Evolutionary conservation across 345 rosid genomes (phyloP).

Genomic region (Luvunga scandens): DNA sequence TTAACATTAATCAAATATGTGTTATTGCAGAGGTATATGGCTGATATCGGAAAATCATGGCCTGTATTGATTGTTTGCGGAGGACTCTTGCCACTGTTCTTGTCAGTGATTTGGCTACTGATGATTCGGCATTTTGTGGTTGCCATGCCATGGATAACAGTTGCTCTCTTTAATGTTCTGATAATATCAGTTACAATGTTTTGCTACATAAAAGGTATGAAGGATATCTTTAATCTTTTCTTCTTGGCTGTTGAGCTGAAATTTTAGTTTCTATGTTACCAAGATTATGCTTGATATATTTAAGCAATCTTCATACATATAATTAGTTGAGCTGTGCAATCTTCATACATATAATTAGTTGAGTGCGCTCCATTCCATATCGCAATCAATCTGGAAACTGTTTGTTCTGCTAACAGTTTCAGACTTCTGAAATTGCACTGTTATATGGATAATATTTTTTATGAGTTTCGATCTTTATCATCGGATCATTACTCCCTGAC

Average conservation of each 20-base stretch:
- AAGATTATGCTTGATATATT: not conserved
- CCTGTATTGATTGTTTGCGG: constrained; percentile 92
- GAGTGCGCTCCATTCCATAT: not conserved
- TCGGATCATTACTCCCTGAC: not conserved
- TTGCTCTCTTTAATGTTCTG: constrained; percentile 76
- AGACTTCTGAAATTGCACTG: not conserved
- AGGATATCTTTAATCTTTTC: not conserved
- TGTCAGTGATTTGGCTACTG: constrained; percentile 89
- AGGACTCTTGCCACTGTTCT: constrained; percentile 80
- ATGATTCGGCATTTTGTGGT: constrained; percentile 89
- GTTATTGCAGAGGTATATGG: constrained; percentile 79
- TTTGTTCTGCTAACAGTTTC: not conserved
- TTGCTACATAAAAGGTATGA: constrained; percentile 81
- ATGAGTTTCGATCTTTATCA: not conserved
- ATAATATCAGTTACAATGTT: constrained; percentile 78
- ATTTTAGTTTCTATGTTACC: not conserved
- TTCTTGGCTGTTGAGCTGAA: not conserved
- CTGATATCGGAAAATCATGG: constrained; percentile 98
- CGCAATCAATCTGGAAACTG: not conserved
- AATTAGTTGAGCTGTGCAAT: not conserved
- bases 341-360: not conserved
- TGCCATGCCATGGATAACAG: constrained; percentile 98
- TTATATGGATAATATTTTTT: not conserved
- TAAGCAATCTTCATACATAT: not conserved
- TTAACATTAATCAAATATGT: constrained; percentile 11